These are phyloP conservation scores for Paramecium primaurelia DNA, from an alignment of 73 alveolate species.

Conservation along the genomic window DNA sequence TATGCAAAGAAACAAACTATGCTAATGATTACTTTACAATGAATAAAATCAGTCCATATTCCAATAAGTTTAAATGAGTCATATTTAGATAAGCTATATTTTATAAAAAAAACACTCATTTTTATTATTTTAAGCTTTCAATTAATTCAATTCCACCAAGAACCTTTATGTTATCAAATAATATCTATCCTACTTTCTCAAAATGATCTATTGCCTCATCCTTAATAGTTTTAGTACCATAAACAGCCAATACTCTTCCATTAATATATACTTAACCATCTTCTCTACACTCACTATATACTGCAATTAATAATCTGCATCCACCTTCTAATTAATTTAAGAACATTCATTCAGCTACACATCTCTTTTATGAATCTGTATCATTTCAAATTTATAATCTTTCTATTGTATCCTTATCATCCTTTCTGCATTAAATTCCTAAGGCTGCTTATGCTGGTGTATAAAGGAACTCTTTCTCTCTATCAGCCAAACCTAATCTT, in stretches of 20 bases:
- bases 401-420: slow-evolving; percentile 58
- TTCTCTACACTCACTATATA: slow-evolving; percentile 52
- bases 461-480: slow-evolving; percentile 63
- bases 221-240: background rate
- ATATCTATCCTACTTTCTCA: background rate
- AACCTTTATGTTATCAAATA: background rate
- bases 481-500: slow-evolving; percentile 68
- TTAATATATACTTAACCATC: background rate
- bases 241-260: background rate
- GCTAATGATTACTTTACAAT: slow-evolving; percentile 60
- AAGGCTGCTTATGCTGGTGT: slow-evolving; percentile 80
- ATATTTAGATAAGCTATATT: background rate
- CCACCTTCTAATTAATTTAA: slow-evolving; percentile 78
- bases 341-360: slow-evolving; percentile 70
- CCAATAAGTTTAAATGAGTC: slow-evolving; percentile 57
- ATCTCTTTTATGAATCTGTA: slow-evolving; percentile 60
- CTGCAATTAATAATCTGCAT: slow-evolving; percentile 78
- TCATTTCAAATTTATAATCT: slow-evolving; percentile 47
- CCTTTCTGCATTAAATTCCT: slow-evolving; percentile 71
- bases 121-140: background rate
- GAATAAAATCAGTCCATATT: slow-evolving; percentile 53
- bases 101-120: background rate
- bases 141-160: background rate
- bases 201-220: background rate
- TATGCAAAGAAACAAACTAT: slow-evolving; percentile 59